These are phyloP conservation scores for Coemansia sp. DNA, from an alignment of 192 early-diverging fungal species.

Conservation along the genomic window DNA sequence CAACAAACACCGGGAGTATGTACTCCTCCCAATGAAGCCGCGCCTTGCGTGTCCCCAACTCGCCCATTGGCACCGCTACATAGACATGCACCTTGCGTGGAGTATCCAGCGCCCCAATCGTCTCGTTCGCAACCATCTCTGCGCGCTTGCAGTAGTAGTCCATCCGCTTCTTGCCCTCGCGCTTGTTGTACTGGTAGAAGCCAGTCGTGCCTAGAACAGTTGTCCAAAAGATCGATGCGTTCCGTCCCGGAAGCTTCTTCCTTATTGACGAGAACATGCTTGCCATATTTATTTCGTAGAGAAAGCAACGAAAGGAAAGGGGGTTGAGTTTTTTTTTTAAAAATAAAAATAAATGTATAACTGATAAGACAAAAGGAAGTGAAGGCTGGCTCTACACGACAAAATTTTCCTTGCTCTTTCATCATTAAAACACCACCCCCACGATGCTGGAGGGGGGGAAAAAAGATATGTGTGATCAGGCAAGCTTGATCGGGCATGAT, in stretches of 20 bases:
- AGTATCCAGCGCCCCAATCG: constrained; percentile 38
- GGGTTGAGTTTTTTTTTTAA: neutral
- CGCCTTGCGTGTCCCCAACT: constrained; percentile 51
- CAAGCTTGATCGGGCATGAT: neutral
- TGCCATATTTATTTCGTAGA: neutral
- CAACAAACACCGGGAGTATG: constrained; percentile 53
- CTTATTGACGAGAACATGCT: constrained; percentile 29
- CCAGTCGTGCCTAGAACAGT: constrained; percentile 24
- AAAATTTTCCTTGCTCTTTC: no score
- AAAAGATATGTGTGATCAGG: neutral
- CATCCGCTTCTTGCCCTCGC: constrained; percentile 33
- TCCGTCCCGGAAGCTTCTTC: constrained; percentile 49
- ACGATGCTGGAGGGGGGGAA: neutral
- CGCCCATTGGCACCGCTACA: constrained; percentile 46
- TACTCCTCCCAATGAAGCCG: constrained; percentile 52
- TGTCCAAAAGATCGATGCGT: constrained; percentile 47
- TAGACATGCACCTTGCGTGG: constrained; percentile 50
- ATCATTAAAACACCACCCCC: neutral
- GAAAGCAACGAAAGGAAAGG: neutral
- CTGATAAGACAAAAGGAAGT: neutral
- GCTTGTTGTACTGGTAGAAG: constrained; percentile 52
- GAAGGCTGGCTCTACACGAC: no score
- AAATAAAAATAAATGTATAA: neutral
- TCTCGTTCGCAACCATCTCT: constrained; percentile 28
- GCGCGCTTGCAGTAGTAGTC: constrained; percentile 44